These are phyloP conservation scores for Boletus sp. DNA, from an alignment of 768 basidiomycete species.

Conservation along the genomic window DNA sequence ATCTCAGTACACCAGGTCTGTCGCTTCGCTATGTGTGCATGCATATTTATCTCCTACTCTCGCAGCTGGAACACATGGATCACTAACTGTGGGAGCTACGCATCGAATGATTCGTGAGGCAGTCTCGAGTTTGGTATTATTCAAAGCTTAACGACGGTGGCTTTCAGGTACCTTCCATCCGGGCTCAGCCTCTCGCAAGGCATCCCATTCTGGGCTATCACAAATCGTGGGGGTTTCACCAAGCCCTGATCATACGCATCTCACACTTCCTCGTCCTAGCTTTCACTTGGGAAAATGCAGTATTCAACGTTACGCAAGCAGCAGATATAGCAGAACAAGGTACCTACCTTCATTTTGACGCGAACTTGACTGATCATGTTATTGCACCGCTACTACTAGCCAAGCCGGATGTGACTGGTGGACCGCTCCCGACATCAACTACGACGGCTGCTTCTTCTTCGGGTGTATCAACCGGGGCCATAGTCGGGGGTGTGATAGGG, in stretches of 20 bases:
- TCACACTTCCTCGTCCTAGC: constrained; percentile 13
- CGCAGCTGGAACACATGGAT: constrained; percentile 24
- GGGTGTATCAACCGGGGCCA: constrained; percentile 5
- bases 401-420: constrained; percentile 15
- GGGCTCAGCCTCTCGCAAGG: constrained; percentile 7
- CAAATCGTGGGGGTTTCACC: constrained; percentile 18
- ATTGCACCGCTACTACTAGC: constrained; percentile 5
- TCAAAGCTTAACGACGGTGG: not conserved
- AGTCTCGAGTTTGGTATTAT: not conserved
- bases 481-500: constrained; percentile 25
- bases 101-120: constrained; percentile 20
- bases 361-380: not conserved
- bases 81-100: constrained; percentile 10
- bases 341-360: not conserved
- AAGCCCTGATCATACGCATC: not conserved
- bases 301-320: constrained; percentile 16
- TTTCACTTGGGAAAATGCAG: constrained; percentile 11
- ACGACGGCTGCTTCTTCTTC: constrained; percentile 9
- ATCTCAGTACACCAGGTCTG: constrained; percentile 14
- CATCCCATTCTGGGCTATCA: constrained; percentile 24
- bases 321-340: constrained; percentile 1
- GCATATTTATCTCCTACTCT: not conserved
- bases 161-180: constrained; percentile 23
- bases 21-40: not conserved
- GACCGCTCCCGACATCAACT: constrained; percentile 6